These are phyloP conservation scores for Neonectria neomacrospora DNA, from an alignment of 2,329 filamentous ascomycete species.

Conservation along the genomic window DNA sequence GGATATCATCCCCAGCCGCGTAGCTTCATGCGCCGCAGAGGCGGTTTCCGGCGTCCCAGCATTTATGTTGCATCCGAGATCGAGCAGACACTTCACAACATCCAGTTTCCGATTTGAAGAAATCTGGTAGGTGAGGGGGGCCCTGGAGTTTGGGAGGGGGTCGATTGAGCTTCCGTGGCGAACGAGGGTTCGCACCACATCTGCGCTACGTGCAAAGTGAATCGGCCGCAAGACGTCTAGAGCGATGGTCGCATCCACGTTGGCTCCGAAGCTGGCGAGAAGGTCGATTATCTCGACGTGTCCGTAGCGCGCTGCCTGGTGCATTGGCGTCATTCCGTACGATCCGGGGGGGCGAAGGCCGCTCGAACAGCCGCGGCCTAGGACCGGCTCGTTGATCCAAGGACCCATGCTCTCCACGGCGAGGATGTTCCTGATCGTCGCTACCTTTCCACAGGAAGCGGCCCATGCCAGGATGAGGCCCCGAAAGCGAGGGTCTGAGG, in stretches of 20 bases:
- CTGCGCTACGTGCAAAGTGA: slow-evolving; percentile 13
- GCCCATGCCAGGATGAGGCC: slow-evolving; percentile 19
- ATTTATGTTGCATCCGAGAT: slow-evolving; percentile 14
- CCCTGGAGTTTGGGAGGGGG: neutral
- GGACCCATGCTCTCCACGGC: neutral
- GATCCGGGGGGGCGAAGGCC: neutral
- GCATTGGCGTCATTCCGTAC: slow-evolving; percentile 21
- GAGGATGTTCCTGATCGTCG: slow-evolving; percentile 5
- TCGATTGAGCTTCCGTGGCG: slow-evolving; percentile 17
- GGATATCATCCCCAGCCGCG: slow-evolving; percentile 6
- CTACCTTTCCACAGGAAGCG: slow-evolving; percentile 10
- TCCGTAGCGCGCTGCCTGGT: slow-evolving; percentile 20
- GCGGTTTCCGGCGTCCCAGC: neutral
- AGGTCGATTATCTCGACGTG: slow-evolving; percentile 11
- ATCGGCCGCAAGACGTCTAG: slow-evolving; percentile 17
- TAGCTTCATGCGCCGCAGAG: slow-evolving; percentile 7
- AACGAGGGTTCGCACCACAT: slow-evolving; percentile 14
- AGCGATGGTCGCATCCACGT: neutral
- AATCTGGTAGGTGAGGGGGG: slow-evolving; percentile 6
- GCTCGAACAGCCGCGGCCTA: slow-evolving; percentile 7
- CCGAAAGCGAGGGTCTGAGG: slow-evolving; percentile 9
- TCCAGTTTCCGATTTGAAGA: neutral
- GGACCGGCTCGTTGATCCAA: slow-evolving; percentile 22
- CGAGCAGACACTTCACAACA: neutral
- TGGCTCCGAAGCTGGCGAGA: slow-evolving; percentile 13